A percentile compares a stretch with the other conserved stretches of the same genome.
phyloP scores from a whole-genome alignment of 1,139 yeast genomes.

The Scheffersomyces cryptocercus region DNA sequence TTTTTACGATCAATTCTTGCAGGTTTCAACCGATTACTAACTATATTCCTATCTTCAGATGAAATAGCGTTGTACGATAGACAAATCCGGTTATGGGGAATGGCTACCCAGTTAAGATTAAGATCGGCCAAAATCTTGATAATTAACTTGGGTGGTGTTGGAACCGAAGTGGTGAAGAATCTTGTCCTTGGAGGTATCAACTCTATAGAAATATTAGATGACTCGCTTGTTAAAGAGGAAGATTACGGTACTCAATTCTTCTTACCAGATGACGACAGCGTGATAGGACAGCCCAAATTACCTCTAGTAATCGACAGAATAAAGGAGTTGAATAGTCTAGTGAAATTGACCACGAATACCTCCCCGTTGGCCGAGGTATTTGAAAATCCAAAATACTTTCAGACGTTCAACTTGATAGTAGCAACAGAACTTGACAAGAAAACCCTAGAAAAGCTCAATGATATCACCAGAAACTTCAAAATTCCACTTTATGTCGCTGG shows the following conservation, averaged over 20 bases:
- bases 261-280: conserved; percentile 50
- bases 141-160: conserved; percentile 69
- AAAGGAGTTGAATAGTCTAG: conserved; percentile 77
- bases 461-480: conserved; percentile 50
- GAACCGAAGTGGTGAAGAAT: conserved; percentile 81
- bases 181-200: conserved; percentile 89
- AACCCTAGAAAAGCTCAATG: conserved; percentile 49
- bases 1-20: too few species aligned
- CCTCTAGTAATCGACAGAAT: conserved; percentile 57
- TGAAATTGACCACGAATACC: conserved; percentile 49
- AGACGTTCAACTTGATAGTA: conserved; percentile 68
- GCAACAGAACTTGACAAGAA: conserved; percentile 63
- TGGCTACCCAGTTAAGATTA: conserved; percentile 85
- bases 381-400: conserved; percentile 37
- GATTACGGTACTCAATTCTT: conserved; percentile 84
- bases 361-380: conserved; percentile 27
- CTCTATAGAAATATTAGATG: conserved; percentile 68
- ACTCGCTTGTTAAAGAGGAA: conserved; percentile 50
- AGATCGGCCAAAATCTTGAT: conserved; percentile 71
- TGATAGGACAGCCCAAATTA: conserved; percentile 53
- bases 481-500: conserved; percentile 73
- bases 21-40: conserved; percentile 1
- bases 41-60: conserved; percentile 37
- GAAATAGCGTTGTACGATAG: conserved; percentile 93
- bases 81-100: conserved; percentile 95